Percentiles rank a stretch among this genome's conserved stretches.
Evolutionary conservation across 495 filamentous ascomycete species (phyloP).

Genomic region (Penicillium salamii): DNA sequence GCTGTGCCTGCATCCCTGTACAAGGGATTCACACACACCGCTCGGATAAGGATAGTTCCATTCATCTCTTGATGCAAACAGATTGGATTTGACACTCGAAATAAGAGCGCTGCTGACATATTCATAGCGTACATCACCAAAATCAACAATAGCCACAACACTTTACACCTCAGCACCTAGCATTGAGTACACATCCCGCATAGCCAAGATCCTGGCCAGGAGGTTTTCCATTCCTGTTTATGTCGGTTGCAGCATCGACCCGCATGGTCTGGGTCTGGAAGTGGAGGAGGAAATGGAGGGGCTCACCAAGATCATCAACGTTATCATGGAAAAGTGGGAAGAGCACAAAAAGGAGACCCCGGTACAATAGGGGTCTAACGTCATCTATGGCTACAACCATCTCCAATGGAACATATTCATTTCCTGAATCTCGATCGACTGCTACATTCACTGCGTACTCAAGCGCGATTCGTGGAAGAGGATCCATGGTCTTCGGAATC

Average conservation of each 20-base stretch:
- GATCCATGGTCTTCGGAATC: no score
- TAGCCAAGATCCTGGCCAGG: constrained; percentile 77
- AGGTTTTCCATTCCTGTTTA: constrained; percentile 71
- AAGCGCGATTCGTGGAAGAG: no score
- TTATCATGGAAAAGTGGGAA: constrained; percentile 47
- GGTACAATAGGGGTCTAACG: background rate
- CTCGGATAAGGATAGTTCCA: no score
- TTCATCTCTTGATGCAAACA: no score
- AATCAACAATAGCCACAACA: constrained; percentile 63
- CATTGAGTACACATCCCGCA: constrained; percentile 78
- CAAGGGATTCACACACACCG: no score
- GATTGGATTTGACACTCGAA: no score
- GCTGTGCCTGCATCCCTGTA: no score
- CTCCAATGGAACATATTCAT: background rate
- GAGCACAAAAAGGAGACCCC: constrained; percentile 11
- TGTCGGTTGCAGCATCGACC: constrained; percentile 68
- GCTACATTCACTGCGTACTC: no score
- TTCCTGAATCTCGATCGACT: no score
- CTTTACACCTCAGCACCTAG: constrained; percentile 72
- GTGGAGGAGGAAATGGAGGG: constrained; percentile 97
- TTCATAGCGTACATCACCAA: constrained; percentile 34
- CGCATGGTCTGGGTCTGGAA: constrained; percentile 63
- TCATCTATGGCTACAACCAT: background rate
- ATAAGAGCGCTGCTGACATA: constrained; percentile 3
- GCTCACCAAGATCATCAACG: constrained; percentile 66